phyloP scores from a whole-genome alignment of 208 protist genomes.

The Entamoeba dispar region DNA sequence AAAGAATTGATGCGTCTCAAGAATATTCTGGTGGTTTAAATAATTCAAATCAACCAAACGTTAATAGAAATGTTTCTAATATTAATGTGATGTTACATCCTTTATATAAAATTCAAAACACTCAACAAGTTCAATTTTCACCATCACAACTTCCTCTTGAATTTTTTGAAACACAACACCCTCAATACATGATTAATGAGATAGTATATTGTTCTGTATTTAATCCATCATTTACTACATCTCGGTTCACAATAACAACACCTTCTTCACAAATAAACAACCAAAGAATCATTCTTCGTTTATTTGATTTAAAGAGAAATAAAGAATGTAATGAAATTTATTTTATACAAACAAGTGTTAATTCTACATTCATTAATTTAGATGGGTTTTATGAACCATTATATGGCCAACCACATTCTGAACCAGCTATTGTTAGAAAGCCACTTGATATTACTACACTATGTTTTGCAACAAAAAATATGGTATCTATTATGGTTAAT shows the following conservation, averaged over 20 bases:
- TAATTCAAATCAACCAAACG: too few species aligned
- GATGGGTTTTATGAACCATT: background rate
- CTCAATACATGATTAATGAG: background rate
- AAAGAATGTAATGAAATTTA: background rate
- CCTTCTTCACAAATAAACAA: background rate
- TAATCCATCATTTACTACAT: background rate
- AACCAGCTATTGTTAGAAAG: background rate
- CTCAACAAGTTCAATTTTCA: too few species aligned
- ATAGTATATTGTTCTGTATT: background rate
- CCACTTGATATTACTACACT: background rate
- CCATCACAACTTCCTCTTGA: background rate
- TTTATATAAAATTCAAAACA: too few species aligned
- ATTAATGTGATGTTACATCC: too few species aligned
- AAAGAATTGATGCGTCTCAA: too few species aligned
- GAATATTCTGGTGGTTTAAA: too few species aligned
- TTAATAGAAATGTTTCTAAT: too few species aligned
- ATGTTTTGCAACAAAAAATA: background rate
- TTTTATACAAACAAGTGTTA: background rate
- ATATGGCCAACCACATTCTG: background rate
- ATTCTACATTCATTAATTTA: background rate
- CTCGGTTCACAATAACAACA: background rate
- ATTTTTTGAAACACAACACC: background rate
- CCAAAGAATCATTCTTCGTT: background rate
- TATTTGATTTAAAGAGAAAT: background rate
- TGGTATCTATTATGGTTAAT: background rate